phyloP scores from a whole-genome alignment of 2,329 filamentous ascomycete genomes.

The Hypoxylon sp. region DNA sequence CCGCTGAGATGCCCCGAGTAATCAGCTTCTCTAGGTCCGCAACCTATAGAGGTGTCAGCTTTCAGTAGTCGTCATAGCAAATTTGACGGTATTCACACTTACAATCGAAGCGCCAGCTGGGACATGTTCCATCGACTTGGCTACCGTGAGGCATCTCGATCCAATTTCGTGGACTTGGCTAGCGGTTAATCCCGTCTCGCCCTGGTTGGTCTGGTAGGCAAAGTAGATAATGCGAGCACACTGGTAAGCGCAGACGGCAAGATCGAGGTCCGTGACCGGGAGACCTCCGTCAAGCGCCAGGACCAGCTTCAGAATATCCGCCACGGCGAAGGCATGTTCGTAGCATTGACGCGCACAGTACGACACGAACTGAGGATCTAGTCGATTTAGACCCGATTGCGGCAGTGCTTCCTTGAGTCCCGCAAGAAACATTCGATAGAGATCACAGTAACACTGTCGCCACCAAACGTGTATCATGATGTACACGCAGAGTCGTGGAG shows the following conservation, averaged over 20 bases:
- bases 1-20: conserved; percentile 51
- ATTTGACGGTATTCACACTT: conserved; percentile 37
- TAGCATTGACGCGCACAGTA: conserved; percentile 61
- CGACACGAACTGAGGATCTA: conserved; percentile 58
- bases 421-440: conserved; percentile 61
- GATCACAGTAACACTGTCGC: conserved; percentile 65
- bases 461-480: conserved; percentile 69
- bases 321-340: conserved; percentile 63
- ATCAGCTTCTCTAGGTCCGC: conserved; percentile 62
- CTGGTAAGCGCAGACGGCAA: conserved; percentile 64
- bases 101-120: conserved; percentile 59
- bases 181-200: conserved; percentile 53
- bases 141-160: conserved; percentile 59
- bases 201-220: conserved; percentile 55
- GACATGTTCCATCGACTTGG: conserved; percentile 59
- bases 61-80: conserved; percentile 19
- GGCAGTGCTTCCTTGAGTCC: conserved; percentile 62
- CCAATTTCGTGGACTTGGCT: conserved; percentile 59
- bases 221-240: conserved; percentile 62
- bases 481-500: conserved; percentile 63
- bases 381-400: conserved; percentile 51
- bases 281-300: conserved; percentile 59
- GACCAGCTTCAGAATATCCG: conserved; percentile 62
- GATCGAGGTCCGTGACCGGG: conserved; percentile 62
- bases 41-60: conserved; percentile 41